A percentile compares a stretch with the other conserved stretches of the same genome.
Conservation (phyloP, 257 asterid genomes). For the Nicotiana tomentosiformis region DNA sequence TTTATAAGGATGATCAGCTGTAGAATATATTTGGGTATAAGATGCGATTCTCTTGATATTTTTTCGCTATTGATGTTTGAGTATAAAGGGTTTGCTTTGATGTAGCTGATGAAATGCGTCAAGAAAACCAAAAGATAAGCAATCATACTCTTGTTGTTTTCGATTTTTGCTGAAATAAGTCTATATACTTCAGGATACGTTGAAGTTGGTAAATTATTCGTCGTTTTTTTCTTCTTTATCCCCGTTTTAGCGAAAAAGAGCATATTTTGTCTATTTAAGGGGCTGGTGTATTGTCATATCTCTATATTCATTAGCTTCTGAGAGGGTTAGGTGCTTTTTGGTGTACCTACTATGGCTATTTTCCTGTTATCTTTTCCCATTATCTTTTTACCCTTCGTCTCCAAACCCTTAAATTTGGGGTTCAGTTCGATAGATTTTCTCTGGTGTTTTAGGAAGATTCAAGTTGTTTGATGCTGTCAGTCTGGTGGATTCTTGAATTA, state of each 20-base stretch:
- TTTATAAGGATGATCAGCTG: background rate
- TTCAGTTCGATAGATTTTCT: background rate
- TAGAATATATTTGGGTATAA: background rate
- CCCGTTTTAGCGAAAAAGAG: background rate
- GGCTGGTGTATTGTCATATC: background rate
- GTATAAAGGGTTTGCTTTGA: background rate
- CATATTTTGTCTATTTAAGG: background rate
- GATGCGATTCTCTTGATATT: background rate
- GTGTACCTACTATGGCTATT: background rate
- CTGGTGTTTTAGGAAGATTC: background rate
- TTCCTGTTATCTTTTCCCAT: background rate
- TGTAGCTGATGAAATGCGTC: background rate
- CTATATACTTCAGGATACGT: background rate
- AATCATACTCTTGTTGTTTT: background rate
- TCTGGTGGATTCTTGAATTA: slow-evolving; percentile 13
- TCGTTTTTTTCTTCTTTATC: background rate
- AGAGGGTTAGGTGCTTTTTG: background rate
- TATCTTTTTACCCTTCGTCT: background rate
- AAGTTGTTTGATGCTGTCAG: background rate
- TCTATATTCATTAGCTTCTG: background rate
- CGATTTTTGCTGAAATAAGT: background rate
- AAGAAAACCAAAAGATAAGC: background rate
- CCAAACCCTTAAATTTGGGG: background rate
- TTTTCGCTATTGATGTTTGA: background rate
- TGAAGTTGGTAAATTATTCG: background rate